Evolutionary conservation across 192 early-diverging fungal genomes (phyloP).

Genomic region (Jimgerdemannia flammicorona): DNA sequence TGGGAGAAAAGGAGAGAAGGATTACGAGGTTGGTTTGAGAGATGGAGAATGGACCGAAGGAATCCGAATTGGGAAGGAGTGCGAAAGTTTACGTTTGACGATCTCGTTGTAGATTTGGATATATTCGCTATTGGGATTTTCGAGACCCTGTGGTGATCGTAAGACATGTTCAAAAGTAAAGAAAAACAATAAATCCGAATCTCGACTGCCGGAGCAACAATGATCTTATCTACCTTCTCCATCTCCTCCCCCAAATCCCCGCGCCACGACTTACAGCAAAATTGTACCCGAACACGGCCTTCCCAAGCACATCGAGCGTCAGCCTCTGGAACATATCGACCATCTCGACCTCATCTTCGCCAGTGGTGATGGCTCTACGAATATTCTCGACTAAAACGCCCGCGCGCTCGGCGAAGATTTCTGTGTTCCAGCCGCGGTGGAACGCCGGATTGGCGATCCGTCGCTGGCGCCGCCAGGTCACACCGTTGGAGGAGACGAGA

Average conservation of each 20-base stretch:
- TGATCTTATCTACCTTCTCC: neutral
- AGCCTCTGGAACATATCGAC: conserved; percentile 14
- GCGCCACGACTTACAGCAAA: neutral
- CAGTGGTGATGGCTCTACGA: neutral
- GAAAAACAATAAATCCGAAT: conserved; percentile 14
- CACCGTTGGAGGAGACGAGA: conserved; percentile 17
- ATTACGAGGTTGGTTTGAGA: too few relatives aligned
- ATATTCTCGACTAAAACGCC: conserved; percentile 7
- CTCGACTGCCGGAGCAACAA: neutral
- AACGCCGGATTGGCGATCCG: conserved; percentile 32
- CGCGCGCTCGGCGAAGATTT: conserved; percentile 17
- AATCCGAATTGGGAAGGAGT: neutral
- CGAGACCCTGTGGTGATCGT: neutral
- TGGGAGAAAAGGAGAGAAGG: too few relatives aligned
- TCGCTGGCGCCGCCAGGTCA: conserved; percentile 20
- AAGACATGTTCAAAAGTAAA: too few relatives aligned
- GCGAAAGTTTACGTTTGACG: neutral
- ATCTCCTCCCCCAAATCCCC: too few relatives aligned
- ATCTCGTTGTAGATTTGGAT: conserved; percentile 10
- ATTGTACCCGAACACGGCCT: conserved; percentile 19
- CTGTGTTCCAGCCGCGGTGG: conserved; percentile 23
- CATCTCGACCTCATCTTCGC: conserved; percentile 6
- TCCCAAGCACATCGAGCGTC: conserved; percentile 17
- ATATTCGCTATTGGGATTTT: conserved; percentile 10
- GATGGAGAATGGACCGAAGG: too few relatives aligned